Percentiles rank a stretch among this genome's conserved stretches.
Evolutionary conservation across 2,329 filamentous ascomycete genomes (phyloP).

Genomic region (Dactylellina parvicollis): DNA sequence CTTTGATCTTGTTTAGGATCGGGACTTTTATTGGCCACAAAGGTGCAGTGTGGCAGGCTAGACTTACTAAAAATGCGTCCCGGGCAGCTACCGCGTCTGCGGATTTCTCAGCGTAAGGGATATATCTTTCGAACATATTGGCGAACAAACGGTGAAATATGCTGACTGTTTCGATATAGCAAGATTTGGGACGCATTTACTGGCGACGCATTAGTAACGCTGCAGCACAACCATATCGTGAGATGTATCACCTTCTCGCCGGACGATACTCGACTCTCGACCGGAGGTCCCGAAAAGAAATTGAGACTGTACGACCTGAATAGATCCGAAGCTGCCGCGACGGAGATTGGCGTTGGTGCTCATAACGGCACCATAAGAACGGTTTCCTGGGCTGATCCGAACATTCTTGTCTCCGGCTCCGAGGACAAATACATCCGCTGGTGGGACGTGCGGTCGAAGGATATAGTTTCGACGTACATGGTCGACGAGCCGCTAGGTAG

Average conservation of each 20-base stretch:
- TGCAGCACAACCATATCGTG: conserved; percentile 94
- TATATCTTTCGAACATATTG: background rate
- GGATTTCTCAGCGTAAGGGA: conserved; percentile 88
- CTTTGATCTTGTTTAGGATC: conserved; percentile 68
- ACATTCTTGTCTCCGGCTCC: conserved; percentile 87
- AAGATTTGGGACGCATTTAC: conserved; percentile 98
- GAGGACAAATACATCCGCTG: conserved; percentile 91
- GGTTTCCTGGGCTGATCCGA: conserved; percentile 93
- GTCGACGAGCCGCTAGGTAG: conserved; percentile 89
- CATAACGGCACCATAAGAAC: conserved; percentile 93
- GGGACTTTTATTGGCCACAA: conserved; percentile 98
- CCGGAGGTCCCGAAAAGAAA: conserved; percentile 95
- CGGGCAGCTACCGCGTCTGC: conserved; percentile 93
- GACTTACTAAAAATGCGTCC: conserved; percentile 85
- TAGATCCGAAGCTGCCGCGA: conserved; percentile 68
- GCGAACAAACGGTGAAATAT: background rate
- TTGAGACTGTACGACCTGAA: conserved; percentile 88
- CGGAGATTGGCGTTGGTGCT: conserved; percentile 85
- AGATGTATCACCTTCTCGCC: conserved; percentile 89
- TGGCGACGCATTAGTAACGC: conserved; percentile 84
- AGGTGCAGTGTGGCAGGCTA: conserved; percentile 95
- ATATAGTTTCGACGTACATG: conserved; percentile 77
- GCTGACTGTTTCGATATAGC: conserved; percentile 65
- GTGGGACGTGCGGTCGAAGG: conserved; percentile 85
- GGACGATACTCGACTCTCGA: conserved; percentile 85